These are phyloP conservation scores for Zymoseptoria tritici DNA, from an alignment of 2,329 filamentous ascomycete species.

Conservation along the genomic window DNA sequence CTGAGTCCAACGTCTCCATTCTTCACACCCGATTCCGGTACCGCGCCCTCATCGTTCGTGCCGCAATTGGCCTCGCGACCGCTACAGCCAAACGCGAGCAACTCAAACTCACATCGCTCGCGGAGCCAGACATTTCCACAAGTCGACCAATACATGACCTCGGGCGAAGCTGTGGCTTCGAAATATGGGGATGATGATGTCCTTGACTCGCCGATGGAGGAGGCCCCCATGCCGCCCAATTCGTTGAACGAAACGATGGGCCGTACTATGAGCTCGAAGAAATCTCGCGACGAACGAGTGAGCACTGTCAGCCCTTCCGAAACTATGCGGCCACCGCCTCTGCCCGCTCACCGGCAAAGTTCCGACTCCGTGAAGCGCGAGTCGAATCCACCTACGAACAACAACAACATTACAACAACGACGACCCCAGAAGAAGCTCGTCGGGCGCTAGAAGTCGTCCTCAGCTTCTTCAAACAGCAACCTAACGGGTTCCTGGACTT, in stretches of 20 bases:
- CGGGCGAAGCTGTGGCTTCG: conserved; percentile 49
- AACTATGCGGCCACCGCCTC: conserved; percentile 41
- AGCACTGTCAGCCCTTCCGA: conserved; percentile 27
- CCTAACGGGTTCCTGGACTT: conserved; percentile 64
- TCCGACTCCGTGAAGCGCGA: conserved; percentile 14
- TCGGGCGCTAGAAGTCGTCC: conserved; percentile 70
- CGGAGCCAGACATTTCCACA: conserved; percentile 82
- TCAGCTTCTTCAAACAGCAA: conserved; percentile 71
- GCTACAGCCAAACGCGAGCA: conserved; percentile 38
- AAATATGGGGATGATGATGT: conserved; percentile 41
- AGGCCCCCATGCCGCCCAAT: conserved; percentile 28
- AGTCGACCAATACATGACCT: conserved; percentile 52
- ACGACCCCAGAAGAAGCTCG: conserved; percentile 81
- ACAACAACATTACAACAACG: conserved; percentile 38
- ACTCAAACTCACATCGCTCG: conserved; percentile 61
- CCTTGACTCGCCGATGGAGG: conserved; percentile 31
- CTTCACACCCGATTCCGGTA: conserved; percentile 67
- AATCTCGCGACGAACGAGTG: conserved; percentile 12
- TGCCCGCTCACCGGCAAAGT: conserved; percentile 29
- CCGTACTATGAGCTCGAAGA: conserved; percentile 15
- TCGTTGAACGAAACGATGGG: conserved; percentile 38
- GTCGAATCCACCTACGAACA: conserved; percentile 14
- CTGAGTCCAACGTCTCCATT: conserved; percentile 70
- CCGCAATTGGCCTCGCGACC: conserved; percentile 34
- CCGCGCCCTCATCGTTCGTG: conserved; percentile 56